Evolutionary conservation across 768 basidiomycete genomes (phyloP), one percentile per base, ranked within the genome.

Genomic region (Pisolithus orientalis): DNA sequence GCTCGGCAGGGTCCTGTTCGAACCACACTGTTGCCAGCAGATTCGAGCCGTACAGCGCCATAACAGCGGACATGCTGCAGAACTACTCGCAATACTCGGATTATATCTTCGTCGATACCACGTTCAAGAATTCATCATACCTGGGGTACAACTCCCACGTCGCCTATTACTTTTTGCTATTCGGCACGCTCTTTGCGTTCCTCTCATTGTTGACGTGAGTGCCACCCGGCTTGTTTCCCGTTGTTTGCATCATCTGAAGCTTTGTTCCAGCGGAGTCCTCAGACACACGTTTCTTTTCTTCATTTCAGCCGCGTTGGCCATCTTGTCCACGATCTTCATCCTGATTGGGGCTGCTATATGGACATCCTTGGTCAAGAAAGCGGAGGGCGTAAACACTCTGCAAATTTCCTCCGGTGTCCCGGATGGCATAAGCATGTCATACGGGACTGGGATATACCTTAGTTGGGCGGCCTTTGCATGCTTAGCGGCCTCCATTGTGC

Each of bases 391-490:
- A 55, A 90, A 90, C 60, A 62, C 68, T 27, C 57, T 80, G 53
- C 56, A 76, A 31, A 67, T 84, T 46, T 70, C 70, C 2, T 61
- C 63, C 39, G 61, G 69, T 27, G 62, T 76, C 17, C 66, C 76
- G 4, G 64, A 89, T 32, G 89, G 87, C 38, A 85, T 92, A 40
- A 64, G 70, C 11, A 77, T 90, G 7, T 75, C 83, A 1, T 71
- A 73, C 11, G 89, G 87, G 13, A 69, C 73, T 47, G 89, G 78
- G 21, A 61, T 90, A 51, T 82, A 75, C 66, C 68, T 91, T 43
- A 71, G 80, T 8, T 92, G 90, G 90, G 84, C 84, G 1, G 79
- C 87, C 4, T 88, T 87, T 63, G 85, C 75, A 27, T 79, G 79
- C 62, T 72, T 90, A 37, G 65, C 80, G 37, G 72, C 76, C 17